Percentiles rank a stretch among this genome's conserved stretches.
These are phyloP conservation scores for Helicocarpus griseus DNA, from an alignment of 2,329 filamentous ascomycete species.

Conservation along the genomic window DNA sequence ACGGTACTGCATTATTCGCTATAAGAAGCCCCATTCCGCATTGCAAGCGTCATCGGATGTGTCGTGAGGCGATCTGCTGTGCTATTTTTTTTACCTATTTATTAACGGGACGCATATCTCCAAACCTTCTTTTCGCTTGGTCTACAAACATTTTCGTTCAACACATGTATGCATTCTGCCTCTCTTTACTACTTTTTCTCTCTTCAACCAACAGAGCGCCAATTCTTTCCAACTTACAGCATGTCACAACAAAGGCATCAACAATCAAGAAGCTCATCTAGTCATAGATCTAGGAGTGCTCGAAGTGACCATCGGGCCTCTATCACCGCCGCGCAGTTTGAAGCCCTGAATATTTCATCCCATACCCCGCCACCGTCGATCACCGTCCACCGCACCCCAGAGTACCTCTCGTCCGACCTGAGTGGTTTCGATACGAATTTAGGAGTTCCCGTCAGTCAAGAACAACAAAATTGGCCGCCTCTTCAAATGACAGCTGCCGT, in stretches of 20 bases:
- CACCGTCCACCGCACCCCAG: constrained; percentile 5
- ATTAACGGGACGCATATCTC: background rate
- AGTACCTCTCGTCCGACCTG: constrained; percentile 4
- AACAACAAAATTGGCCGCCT: background rate
- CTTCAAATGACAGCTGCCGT: constrained; percentile 1
- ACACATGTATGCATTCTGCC: constrained; percentile 1
- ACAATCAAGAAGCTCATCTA: constrained; percentile 27
- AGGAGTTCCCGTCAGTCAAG: background rate
- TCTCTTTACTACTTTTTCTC: background rate
- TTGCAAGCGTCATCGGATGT: background rate
- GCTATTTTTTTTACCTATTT: background rate
- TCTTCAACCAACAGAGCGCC: background rate
- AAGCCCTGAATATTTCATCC: constrained; percentile 8
- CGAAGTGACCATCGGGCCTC: constrained; percentile 4
- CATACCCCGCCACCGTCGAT: constrained; percentile 8
- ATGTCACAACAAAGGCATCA: background rate
- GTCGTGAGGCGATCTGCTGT: background rate
- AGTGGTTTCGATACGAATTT: constrained; percentile 4
- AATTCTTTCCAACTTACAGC: background rate
- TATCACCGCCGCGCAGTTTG: constrained; percentile 5
- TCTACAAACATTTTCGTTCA: background rate
- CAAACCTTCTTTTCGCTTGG: background rate
- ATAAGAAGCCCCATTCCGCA: background rate
- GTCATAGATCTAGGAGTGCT: constrained; percentile 23
- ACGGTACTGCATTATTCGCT: background rate